These are phyloP conservation scores for Alternaria incomplexa DNA, from an alignment of 2,329 filamentous ascomycete species.

Conservation along the genomic window DNA sequence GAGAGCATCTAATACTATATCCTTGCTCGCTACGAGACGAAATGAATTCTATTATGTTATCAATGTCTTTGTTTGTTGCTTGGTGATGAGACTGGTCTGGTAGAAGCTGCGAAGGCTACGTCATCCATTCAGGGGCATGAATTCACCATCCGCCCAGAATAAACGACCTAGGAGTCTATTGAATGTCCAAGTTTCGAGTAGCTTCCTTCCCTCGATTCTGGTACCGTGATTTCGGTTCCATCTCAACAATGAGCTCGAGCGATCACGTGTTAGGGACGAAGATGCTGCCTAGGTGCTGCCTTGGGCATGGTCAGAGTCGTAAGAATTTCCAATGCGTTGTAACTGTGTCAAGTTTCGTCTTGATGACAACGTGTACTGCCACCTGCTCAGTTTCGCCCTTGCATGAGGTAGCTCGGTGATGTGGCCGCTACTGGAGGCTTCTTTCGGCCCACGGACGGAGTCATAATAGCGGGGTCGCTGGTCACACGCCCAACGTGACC, in stretches of 20 bases:
- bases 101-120: background rate
- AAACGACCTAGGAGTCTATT: background rate
- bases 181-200: background rate
- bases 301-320: background rate
- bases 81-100: background rate
- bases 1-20: constrained; percentile 9
- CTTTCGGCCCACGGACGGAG: background rate
- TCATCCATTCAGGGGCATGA: background rate
- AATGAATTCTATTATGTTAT: background rate
- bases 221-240: background rate
- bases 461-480: constrained; percentile 11
- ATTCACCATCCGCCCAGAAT: background rate
- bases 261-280: background rate
- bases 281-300: background rate
- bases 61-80: background rate
- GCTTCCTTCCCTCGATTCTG: background rate
- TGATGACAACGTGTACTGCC: background rate
- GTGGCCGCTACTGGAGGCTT: background rate
- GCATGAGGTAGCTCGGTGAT: background rate
- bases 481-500: constrained; percentile 12
- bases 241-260: background rate
- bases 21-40: background rate
- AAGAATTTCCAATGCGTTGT: background rate
- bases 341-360: background rate
- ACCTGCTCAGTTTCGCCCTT: background rate